Evolutionary conservation across 306 rosid genomes (phyloP).

Genomic region (Styphnolobium japonicum): DNA sequence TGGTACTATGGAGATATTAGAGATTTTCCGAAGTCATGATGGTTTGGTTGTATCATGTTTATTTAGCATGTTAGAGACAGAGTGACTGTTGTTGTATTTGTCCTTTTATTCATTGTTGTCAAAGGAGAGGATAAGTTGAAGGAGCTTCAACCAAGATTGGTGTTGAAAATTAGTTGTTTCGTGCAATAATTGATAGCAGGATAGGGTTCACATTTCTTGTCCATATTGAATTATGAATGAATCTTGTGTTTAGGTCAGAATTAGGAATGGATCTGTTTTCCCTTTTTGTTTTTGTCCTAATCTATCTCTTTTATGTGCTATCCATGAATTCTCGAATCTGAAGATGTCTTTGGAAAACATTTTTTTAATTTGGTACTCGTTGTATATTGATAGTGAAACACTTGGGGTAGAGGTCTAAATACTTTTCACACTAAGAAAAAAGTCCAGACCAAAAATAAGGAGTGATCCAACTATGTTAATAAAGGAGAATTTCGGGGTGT

Average conservation of each 20-base stretch:
- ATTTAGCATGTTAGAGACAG: slow-evolving; percentile 6
- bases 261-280: background rate
- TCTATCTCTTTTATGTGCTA: too few species aligned
- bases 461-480: too few species aligned
- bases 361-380: too few species aligned
- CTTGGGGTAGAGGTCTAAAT: too few species aligned
- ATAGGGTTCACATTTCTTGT: background rate
- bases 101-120: background rate
- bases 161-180: background rate
- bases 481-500: too few species aligned
- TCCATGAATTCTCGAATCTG: too few species aligned
- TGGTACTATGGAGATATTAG: slow-evolving; percentile 13
- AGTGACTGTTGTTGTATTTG: background rate
- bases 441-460: too few species aligned
- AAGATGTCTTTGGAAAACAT: too few species aligned
- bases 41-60: slow-evolving; percentile 21
- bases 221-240: background rate
- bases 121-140: background rate
- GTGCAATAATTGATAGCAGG: background rate
- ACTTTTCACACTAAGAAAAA: too few species aligned
- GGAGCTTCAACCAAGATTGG: background rate
- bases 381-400: too few species aligned
- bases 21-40: slow-evolving; percentile 4
- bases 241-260: background rate
- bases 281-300: background rate